These are phyloP conservation scores for Cladosporium sp. DNA, from an alignment of 2,329 filamentous ascomycete genomes.

Conservation along the genomic window DNA sequence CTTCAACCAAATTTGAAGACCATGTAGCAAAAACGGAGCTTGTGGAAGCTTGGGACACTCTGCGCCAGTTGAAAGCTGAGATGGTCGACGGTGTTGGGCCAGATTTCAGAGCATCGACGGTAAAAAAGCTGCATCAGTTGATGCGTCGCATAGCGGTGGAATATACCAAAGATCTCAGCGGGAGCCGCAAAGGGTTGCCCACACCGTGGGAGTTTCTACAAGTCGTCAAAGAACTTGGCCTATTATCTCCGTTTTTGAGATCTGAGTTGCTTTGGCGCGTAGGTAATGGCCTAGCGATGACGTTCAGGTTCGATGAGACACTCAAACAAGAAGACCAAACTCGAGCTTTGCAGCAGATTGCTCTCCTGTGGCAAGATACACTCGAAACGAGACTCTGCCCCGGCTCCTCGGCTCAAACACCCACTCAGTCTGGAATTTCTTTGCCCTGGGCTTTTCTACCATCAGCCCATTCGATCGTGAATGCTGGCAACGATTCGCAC, in stretches of 20 bases:
- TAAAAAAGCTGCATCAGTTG: background rate
- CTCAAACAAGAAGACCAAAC: background rate
- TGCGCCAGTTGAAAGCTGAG: background rate
- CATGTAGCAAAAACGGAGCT: background rate
- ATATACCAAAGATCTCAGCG: background rate
- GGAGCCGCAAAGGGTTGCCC: background rate
- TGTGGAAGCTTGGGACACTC: background rate
- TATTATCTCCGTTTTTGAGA: background rate
- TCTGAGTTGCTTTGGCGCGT: slow-evolving; percentile 15
- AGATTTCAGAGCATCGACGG: background rate
- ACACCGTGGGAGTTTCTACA: slow-evolving; percentile 5
- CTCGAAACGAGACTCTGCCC: background rate
- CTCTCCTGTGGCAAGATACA: slow-evolving; percentile 2
- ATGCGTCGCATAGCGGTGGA: slow-evolving; percentile 4
- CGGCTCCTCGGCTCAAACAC: background rate
- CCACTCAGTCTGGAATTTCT: background rate
- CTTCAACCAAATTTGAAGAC: background rate
- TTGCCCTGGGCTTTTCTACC: slow-evolving; percentile 10
- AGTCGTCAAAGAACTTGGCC: background rate
- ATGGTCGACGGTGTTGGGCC: background rate
- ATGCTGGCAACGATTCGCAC: background rate
- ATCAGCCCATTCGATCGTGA: background rate
- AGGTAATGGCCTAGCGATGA: background rate
- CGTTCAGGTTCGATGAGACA: background rate
- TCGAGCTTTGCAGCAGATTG: background rate